These are phyloP conservation scores for Rhamnella rubrinervis DNA, from an alignment of 331 rosid species.

Conservation along the genomic window DNA sequence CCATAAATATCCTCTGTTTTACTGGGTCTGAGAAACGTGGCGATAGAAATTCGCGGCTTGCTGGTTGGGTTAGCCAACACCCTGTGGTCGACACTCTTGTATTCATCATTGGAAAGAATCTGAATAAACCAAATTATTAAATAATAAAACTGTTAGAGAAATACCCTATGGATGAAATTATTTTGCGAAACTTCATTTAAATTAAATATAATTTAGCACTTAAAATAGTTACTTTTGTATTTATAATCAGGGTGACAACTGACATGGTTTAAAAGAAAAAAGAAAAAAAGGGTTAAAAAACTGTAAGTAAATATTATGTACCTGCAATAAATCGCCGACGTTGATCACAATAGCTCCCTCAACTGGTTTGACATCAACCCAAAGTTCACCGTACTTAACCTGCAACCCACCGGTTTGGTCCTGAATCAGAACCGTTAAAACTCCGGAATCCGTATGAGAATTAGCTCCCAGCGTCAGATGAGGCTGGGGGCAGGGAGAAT, in stretches of 20 bases:
- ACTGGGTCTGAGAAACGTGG: constrained; percentile 56
- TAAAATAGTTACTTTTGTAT: too few relatives aligned
- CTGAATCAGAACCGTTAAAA: constrained; percentile 57
- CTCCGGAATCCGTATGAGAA: constrained; percentile 72
- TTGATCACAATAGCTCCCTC: constrained; percentile 74
- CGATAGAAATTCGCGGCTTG: constrained; percentile 55
- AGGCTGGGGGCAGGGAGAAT: constrained; percentile 75
- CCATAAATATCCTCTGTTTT: constrained; percentile 49
- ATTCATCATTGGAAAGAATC: constrained; percentile 62
- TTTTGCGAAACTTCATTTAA: too few relatives aligned
- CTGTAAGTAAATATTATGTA: constrained; percentile 17
- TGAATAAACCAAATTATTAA: background rate
- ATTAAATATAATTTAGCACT: too few relatives aligned
- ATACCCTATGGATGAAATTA: too few relatives aligned
- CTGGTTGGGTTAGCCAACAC: constrained; percentile 54
- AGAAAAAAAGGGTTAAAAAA: too few relatives aligned
- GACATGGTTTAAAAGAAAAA: too few relatives aligned
- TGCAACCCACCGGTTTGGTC: constrained; percentile 82
- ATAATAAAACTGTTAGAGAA: too few relatives aligned
- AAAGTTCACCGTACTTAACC: constrained; percentile 45
- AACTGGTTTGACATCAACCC: constrained; percentile 64
- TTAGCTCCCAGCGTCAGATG: constrained; percentile 72
- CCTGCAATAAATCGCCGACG: constrained; percentile 82
- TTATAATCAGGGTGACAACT: too few relatives aligned
- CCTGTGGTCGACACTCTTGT: constrained; percentile 69